A percentile compares a stretch with the other conserved stretches of the same genome.
phyloP scores from a whole-genome alignment of 371 early-diverging fungal species.

The Encephalitozoon intestinalis region DNA sequence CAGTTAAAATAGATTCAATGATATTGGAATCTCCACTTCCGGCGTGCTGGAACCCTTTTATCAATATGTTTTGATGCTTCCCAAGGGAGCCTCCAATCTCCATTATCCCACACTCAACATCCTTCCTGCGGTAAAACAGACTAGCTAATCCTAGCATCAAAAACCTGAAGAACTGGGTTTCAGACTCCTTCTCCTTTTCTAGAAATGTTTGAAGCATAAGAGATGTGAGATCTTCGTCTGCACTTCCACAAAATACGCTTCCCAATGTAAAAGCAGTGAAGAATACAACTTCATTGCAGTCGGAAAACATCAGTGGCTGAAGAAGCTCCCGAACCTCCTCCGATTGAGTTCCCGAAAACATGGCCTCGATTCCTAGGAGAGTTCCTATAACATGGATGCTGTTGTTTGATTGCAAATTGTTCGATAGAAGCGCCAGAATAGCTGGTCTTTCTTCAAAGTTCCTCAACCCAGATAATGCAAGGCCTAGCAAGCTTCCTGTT shows the following conservation, averaged over 20 bases:
- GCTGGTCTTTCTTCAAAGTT: slow-evolving; percentile 48
- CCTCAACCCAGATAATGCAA: slow-evolving; percentile 36
- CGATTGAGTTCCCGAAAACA: slow-evolving; percentile 34
- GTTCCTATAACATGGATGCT: slow-evolving; percentile 34
- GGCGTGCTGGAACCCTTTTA: slow-evolving; percentile 42
- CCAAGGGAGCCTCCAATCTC: slow-evolving; percentile 18
- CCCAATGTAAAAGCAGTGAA: slow-evolving; percentile 52
- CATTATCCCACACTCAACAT: slow-evolving; percentile 19
- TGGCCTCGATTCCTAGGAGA: slow-evolving; percentile 32
- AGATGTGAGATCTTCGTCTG: slow-evolving; percentile 40
- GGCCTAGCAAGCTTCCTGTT: slow-evolving; percentile 45
- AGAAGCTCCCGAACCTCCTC: slow-evolving; percentile 13
- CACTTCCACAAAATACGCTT: slow-evolving; percentile 42
- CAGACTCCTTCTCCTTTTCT: slow-evolving; percentile 30
- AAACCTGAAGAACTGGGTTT: slow-evolving; percentile 39
- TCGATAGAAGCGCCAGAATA: slow-evolving; percentile 39
- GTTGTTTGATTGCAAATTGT: slow-evolving; percentile 26
- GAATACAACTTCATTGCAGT: slow-evolving; percentile 24
- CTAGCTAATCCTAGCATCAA: slow-evolving; percentile 54
- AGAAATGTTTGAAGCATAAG: slow-evolving; percentile 37
- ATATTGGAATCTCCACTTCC: slow-evolving; percentile 49
- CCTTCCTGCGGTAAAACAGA: slow-evolving; percentile 48
- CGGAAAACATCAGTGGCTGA: slow-evolving; percentile 31
- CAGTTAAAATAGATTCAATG: slow-evolving; percentile 51
- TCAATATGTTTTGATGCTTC: slow-evolving; percentile 24